A percentile compares a stretch with the other conserved stretches of the same genome.
phyloP scores from a whole-genome alignment of 495 filamentous ascomycete species.

The Podospora conica region DNA sequence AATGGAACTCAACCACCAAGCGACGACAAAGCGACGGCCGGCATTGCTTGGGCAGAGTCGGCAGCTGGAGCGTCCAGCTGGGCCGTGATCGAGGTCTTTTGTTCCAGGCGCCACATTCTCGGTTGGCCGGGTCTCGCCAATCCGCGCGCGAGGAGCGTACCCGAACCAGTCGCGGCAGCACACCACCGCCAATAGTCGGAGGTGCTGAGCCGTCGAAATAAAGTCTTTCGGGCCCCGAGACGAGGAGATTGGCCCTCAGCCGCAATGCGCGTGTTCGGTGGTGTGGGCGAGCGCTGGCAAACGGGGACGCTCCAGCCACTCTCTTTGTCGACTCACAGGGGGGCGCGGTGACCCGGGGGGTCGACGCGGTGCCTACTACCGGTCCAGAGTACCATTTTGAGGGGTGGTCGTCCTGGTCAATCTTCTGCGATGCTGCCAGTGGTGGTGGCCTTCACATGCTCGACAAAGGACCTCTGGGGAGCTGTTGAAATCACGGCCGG shows the following conservation, averaged over 20 bases:
- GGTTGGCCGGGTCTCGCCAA: slow-evolving; percentile 14
- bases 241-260: slow-evolving; percentile 20
- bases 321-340: not conserved
- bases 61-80: not conserved
- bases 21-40: not conserved
- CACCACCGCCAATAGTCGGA: slow-evolving; percentile 14
- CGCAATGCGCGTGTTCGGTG: slow-evolving; percentile 25
- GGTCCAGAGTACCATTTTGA: too few relatives aligned
- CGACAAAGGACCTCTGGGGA: not conserved
- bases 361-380: not conserved
- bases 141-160: slow-evolving; percentile 13
- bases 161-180: slow-evolving; percentile 13
- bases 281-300: not conserved
- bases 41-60: not conserved
- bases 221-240: slow-evolving; percentile 6
- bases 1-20: not conserved
- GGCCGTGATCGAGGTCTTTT: not conserved
- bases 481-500: not conserved
- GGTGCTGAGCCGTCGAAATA: slow-evolving; percentile 18
- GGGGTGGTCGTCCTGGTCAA: not conserved
- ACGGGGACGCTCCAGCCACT: not conserved
- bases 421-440: not conserved
- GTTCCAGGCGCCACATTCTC: not conserved
- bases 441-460: not conserved
- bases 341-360: not conserved